Evolutionary conservation across 345 rosid species (phyloP), one percentile per base, ranked within the genome.

Genomic region (Populus tremula): DNA sequence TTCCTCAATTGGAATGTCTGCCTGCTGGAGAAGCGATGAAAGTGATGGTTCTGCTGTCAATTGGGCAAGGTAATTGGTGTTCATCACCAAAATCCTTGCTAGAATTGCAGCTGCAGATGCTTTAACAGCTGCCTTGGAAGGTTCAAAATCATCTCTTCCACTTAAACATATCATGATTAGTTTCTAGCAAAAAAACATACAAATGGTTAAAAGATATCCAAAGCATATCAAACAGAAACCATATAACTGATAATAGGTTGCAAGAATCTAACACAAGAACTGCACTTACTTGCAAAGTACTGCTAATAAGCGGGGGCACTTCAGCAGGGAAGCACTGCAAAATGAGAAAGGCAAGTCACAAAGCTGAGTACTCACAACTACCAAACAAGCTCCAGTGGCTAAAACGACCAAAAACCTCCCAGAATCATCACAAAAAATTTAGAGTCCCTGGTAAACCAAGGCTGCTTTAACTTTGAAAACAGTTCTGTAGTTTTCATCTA

Each of bases 21-120:
- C 89, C 81, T 89, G 97, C 90, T 92, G 97, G 65, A 91, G 87
- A 79, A 89, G 86, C 66, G 82, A 72, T 53, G 87, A 77, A 73
- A 96, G 98, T 75, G 97, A 92, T 75, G 94, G 87, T 38, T 92
- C 97, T 43, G 97, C 89, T 67, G 95, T 89, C 88, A 96, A 85
- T 84, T 93, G 98, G 61, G 93, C 97, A 75, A 93, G 87, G 82
- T 87, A 92, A 85, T 83, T 85, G 80, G 97, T 90, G 84, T 96
- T 96, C 95, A 88, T 92, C 90, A 96, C 99, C 86, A 92, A 92
- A 82, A 93, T 82, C 85, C 99, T 89, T 11, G 98, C 99, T 36
- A 96, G 84, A 84, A 92, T 89, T 39, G 96, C 97, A 43, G 97
- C 92, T 69, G 99, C 85, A 83, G 91, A 85, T 14, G 90, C 91